Base-by-base conservation (phyloP, 139 green algal species). In the Chlorella ohadii region DNA sequence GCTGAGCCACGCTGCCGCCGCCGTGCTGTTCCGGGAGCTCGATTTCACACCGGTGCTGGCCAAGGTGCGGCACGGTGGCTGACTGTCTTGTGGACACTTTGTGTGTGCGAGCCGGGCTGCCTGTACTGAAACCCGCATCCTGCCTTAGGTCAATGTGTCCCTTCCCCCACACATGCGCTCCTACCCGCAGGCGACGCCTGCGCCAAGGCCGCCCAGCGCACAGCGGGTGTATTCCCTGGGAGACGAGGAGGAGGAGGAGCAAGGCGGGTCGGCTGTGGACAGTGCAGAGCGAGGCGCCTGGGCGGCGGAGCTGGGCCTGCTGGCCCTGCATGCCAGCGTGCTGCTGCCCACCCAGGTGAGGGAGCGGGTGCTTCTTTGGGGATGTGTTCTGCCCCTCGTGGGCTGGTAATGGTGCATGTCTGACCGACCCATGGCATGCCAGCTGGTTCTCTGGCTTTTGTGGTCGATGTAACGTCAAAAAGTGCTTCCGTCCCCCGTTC, bases 11-110 rank as follows among this genome's bases (percentile, higher is more conserved):
- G 47, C 70, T 28, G 84, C 64, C 5, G 84, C 77, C 2, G 75
- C 66, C 1, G 47, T n/a, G 64, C 75, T 88, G 61, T 51, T 88
- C 25, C 64, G 73, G 12, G 25, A 15, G 25, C 84, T 88, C 11
- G 84, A 88, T 55, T 88, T 81, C 44, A 59, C 39, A 25, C 84
- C 74, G 1, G 78, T 84, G 61, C 31, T 87, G 19, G 66, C 66
- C 33, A 84, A 84, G 79, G 79, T 78, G 67, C 6, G 79, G 1
- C 38, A 55, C 67, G 2, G 34, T 31, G 36, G 28, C 11, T 20
- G 11, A 16, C 13, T 31, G 68, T 28, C 31, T 34, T 22, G 31
- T 31, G 33, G 19, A 23, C 19, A 41, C 6, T 34, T 1, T 15
- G 36, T 1, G 33, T 27, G 23, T 34, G 36, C 34, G 5, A n/a